Evolutionary conservation across 371 early-diverging fungal species (phyloP).

Genomic region (Conidiobolus incongruus): DNA sequence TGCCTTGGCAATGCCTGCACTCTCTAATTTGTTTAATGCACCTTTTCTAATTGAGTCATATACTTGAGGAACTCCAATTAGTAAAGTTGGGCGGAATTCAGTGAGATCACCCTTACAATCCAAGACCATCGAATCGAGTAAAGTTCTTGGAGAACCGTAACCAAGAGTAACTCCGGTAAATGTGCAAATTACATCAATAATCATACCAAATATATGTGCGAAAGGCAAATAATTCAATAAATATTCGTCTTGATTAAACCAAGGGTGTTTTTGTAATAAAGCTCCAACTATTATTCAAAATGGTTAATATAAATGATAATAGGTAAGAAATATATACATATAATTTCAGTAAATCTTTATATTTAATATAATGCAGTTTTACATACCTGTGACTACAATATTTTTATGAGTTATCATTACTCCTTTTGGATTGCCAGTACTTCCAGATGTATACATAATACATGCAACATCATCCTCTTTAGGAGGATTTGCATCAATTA

Average conservation of each 20-base stretch:
- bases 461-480: conserved; percentile 57
- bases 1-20: conserved; percentile 28
- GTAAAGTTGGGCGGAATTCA: conserved; percentile 74
- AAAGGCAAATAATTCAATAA: conserved; percentile 73
- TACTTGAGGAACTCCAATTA: conserved; percentile 84
- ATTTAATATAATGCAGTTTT: no score
- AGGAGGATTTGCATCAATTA: conserved; percentile 33
- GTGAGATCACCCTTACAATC: conserved; percentile 87
- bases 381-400: conserved; percentile 44
- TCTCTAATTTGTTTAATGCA: conserved; percentile 41
- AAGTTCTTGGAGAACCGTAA: conserved; percentile 70
- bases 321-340: neutral
- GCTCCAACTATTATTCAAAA: neutral
- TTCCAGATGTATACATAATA: conserved; percentile 94
- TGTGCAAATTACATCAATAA: conserved; percentile 49
- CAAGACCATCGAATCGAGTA: conserved; percentile 75
- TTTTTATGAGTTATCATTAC: conserved; percentile 70
- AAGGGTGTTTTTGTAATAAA: neutral
- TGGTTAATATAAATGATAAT: neutral
- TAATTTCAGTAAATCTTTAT: no score
- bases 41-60: conserved; percentile 86
- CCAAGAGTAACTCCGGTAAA: conserved; percentile 62
- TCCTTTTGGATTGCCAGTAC: conserved; percentile 82
- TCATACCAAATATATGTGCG: conserved; percentile 79
- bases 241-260: conserved; percentile 24